A percentile compares a stretch with the other conserved stretches of the same genome.
These are phyloP conservation scores for Penicillium paneum DNA, from an alignment of 2,329 filamentous ascomycete species.

Conservation along the genomic window DNA sequence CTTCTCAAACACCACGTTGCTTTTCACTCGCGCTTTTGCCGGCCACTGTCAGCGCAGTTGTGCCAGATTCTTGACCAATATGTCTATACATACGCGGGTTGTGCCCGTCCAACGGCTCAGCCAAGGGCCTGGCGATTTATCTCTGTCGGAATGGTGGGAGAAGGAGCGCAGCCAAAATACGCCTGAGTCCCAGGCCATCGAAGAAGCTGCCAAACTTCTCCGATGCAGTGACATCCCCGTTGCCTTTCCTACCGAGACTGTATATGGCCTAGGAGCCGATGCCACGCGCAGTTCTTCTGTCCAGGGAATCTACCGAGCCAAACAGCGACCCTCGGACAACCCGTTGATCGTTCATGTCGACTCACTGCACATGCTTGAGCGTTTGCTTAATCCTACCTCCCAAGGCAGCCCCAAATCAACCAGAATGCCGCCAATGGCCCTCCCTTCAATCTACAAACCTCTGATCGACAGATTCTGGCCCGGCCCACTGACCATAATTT, in stretches of 20 bases:
- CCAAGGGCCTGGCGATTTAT: slow-evolving; percentile 31
- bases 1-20: slow-evolving; percentile 26
- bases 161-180: slow-evolving; percentile 37
- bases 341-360: slow-evolving; percentile 90
- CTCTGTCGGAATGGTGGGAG: slow-evolving; percentile 41
- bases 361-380: slow-evolving; percentile 71
- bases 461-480: slow-evolving; percentile 89
- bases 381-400: slow-evolving; percentile 51
- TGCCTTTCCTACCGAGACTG: slow-evolving; percentile 95
- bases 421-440: slow-evolving; percentile 32
- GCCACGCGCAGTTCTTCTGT: slow-evolving; percentile 82
- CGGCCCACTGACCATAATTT: slow-evolving; percentile 84
- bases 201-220: slow-evolving; percentile 64
- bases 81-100: slow-evolving; percentile 34
- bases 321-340: slow-evolving; percentile 88
- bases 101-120: slow-evolving; percentile 40
- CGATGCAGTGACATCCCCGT: slow-evolving; percentile 69
- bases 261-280: slow-evolving; percentile 95
- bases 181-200: slow-evolving; percentile 53
- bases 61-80: slow-evolving; percentile 22
- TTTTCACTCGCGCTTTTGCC: slow-evolving; percentile 28
- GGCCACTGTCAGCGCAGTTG: slow-evolving; percentile 32
- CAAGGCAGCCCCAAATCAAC: slow-evolving; percentile 30
- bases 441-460: slow-evolving; percentile 73
- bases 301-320: slow-evolving; percentile 86